Evolutionary conservation across 2,329 filamentous ascomycete genomes (phyloP), one percentile per base, ranked within the genome.

Genomic region (Diaporthe velutina): DNA sequence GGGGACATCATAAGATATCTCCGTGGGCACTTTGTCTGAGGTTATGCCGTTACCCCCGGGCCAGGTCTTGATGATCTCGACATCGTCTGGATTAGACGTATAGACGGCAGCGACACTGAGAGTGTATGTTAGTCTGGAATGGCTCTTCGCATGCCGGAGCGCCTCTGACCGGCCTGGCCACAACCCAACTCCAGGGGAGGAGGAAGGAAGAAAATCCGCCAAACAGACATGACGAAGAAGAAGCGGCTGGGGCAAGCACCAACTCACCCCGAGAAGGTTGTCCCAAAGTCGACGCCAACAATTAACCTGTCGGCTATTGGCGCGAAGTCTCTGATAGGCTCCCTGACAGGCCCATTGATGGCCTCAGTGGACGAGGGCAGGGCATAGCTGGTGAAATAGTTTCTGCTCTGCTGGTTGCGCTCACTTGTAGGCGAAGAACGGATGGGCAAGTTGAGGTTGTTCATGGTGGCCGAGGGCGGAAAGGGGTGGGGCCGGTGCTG

Each of bases 31-130:
- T 86, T 96, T 96, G 86, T 96, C 94, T 48, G 93, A 95, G n/a
- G 94, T 95, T 84, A 96, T 95, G 79, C 93, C 93, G 80, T 96
- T 95, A 38, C 93, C 93, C 35, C 94, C 94, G 0, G 94, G 94
- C 94, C 94, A 96, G 19, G 90, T 93, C 85, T 95, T 95, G 85
- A 96, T 95, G 79, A 95, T 94, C 81, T 95, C 93, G 74, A 96
- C 88, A 82, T 95, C 94, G 82, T 96, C 93, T 17, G 94, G 93
- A 1, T 91, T 94, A 5, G 91, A 93, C 19, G 92, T 93, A 79
- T 95, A 94, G 5, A 94, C 92, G 40, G 92, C 91, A 9, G 93
- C 93, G 74, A 94, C 93, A 72, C 90, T 92, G 76, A 6, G 12
- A 13, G 66, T 79, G 35, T 45, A 76, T 76, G 67, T 78, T 54